phyloP scores from a whole-genome alignment of 352 stramenopile genomes.

The Globisporangium uncinulatum region DNA sequence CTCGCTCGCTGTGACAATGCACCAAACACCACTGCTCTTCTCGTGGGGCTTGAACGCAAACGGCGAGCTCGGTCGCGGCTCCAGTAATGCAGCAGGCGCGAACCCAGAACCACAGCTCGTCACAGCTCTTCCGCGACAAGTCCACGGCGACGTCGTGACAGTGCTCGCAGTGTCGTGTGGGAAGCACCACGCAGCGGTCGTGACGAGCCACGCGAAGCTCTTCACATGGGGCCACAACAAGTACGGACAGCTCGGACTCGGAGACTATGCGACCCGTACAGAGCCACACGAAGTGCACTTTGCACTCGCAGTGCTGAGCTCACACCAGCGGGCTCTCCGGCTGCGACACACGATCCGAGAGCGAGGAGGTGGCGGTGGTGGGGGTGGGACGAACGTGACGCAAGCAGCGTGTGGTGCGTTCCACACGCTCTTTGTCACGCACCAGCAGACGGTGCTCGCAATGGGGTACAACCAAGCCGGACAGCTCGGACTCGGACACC shows the following conservation, averaged over 20 bases:
- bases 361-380: neutral
- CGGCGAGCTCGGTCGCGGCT: conserved; percentile 55
- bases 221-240: conserved; percentile 80
- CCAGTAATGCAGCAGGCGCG: conserved; percentile 14
- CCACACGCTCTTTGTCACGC: conserved; percentile 72
- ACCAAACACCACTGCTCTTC: conserved; percentile 35
- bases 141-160: conserved; percentile 30
- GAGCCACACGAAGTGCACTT: conserved; percentile 54
- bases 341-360: conserved; percentile 56
- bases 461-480: conserved; percentile 82
- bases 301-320: conserved; percentile 33
- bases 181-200: conserved; percentile 63
- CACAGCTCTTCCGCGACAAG: conserved; percentile 22
- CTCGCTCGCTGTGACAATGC: conserved; percentile 41
- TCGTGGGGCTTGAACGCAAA: conserved; percentile 52
- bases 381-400: conserved; percentile 46
- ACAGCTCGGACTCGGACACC: conserved; percentile 61
- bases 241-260: conserved; percentile 58
- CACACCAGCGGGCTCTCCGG: conserved; percentile 40
- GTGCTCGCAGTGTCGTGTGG: conserved; percentile 54
- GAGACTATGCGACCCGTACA: conserved; percentile 39
- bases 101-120: conserved; percentile 32
- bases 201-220: conserved; percentile 49
- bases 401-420: conserved; percentile 59
- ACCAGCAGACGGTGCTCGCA: conserved; percentile 65